Percentiles rank a stretch among this genome's conserved stretches.
Evolutionary conservation across 352 stramenopile species (phyloP).

Genomic region (Globisporangium perplexum): DNA sequence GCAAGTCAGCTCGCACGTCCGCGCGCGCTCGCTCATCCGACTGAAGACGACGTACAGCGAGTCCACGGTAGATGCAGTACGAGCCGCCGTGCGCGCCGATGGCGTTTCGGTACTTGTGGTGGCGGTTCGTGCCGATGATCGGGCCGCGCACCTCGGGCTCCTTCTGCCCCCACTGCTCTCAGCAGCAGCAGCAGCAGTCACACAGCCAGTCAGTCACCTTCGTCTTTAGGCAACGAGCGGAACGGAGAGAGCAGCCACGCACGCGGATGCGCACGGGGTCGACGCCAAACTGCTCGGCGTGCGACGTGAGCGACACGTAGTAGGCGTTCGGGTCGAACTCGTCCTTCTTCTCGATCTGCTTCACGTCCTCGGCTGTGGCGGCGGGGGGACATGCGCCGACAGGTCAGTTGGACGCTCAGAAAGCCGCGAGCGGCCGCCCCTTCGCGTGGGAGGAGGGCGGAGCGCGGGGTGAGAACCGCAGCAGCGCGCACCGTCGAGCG

Average conservation of each 20-base stretch:
- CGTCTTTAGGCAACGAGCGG: no score
- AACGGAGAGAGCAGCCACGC: constrained; percentile 11
- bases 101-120: constrained; percentile 96
- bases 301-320: constrained; percentile 85
- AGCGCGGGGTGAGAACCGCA: no score
- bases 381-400: no score
- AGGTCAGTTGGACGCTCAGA: no score
- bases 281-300: constrained; percentile 83
- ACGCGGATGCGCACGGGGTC: constrained; percentile 83
- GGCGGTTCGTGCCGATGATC: constrained; percentile 94
- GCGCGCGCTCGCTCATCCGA: not conserved
- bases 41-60: constrained; percentile 71
- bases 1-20: not conserved
- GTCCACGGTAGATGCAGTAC: constrained; percentile 98
- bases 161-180: constrained; percentile 88
- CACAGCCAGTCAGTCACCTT: no score
- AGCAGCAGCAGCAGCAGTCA: not conserved
- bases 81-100: constrained; percentile 97
- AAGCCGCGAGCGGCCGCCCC: no score
- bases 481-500: constrained; percentile 69
- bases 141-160: constrained; percentile 89
- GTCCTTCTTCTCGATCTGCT: constrained; percentile 78
- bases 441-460: no score
- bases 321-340: constrained; percentile 84
- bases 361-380: constrained; percentile 62